These are phyloP conservation scores for Luffa aegyptiaca DNA, from an alignment of 306 rosid genomes.

Conservation along the genomic window DNA sequence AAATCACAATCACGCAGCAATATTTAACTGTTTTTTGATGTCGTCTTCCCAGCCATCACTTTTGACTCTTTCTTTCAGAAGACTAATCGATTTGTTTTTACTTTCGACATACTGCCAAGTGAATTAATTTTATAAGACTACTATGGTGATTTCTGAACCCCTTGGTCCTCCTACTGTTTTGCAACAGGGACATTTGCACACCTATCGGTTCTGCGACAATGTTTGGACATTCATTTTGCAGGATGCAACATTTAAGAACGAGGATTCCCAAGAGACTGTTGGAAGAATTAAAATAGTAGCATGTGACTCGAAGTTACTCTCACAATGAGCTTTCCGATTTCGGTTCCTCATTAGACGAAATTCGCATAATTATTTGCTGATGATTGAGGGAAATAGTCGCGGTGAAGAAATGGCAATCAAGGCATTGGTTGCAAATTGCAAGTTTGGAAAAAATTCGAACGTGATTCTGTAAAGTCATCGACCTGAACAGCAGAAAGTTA, in stretches of 20 bases:
- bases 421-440: neutral
- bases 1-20: neutral
- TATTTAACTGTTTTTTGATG: neutral
- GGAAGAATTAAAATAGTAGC: conserved; percentile 85
- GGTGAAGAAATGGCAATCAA: neutral
- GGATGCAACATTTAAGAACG: conserved; percentile 52
- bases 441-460: neutral
- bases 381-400: neutral
- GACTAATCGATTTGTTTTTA: neutral
- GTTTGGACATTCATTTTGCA: conserved; percentile 96
- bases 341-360: neutral
- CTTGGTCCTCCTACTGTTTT: neutral
- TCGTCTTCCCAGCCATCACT: neutral
- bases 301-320: conserved; percentile 85
- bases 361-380: neutral
- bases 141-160: neutral
- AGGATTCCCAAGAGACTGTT: conserved; percentile 53
- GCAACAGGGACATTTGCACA: conserved; percentile 90
- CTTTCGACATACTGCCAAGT: neutral
- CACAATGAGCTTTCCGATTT: conserved; percentile 29
- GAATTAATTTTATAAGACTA: neutral
- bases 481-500: neutral
- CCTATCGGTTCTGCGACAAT: conserved; percentile 91
- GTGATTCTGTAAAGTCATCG: neutral
- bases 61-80: neutral